Evolutionary conservation across 2,329 filamentous ascomycete genomes (phyloP).

Genomic region (Hirsutella minnesotensis): DNA sequence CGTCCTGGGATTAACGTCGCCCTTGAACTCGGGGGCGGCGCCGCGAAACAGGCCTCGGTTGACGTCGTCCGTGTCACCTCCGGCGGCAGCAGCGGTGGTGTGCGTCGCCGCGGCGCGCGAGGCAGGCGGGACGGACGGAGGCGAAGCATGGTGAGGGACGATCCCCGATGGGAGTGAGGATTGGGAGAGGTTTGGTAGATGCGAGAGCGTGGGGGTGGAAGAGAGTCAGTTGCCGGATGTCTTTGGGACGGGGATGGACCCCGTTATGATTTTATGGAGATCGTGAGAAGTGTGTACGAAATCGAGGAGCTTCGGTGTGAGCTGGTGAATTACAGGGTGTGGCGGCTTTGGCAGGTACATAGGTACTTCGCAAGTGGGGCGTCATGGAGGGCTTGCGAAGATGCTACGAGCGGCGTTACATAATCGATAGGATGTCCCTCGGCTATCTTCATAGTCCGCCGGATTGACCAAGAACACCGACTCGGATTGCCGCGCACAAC

Average conservation of each 20-base stretch:
- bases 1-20: conserved; percentile 83
- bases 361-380: too few relatives aligned
- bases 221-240: not conserved
- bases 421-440: too few relatives aligned
- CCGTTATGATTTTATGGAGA: not conserved
- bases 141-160: conserved; percentile 16
- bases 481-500: too few relatives aligned
- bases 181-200: too few relatives aligned
- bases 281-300: not conserved
- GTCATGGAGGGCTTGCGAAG: too few relatives aligned
- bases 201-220: not conserved
- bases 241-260: not conserved
- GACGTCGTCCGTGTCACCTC: conserved; percentile 22
- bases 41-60: conserved; percentile 57
- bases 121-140: conserved; percentile 56
- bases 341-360: too few relatives aligned
- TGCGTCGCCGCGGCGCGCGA: conserved; percentile 71
- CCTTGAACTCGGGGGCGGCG: conserved; percentile 82
- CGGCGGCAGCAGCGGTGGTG: conserved; percentile 5
- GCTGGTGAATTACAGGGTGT: too few relatives aligned
- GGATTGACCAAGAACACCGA: too few relatives aligned
- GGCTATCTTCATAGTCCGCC: too few relatives aligned
- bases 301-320: too few relatives aligned
- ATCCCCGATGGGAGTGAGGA: too few relatives aligned
- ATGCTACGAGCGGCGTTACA: too few relatives aligned